Evolutionary conservation across 768 basidiomycete species (phyloP).

Genomic region (Tubosaeta sp.): DNA sequence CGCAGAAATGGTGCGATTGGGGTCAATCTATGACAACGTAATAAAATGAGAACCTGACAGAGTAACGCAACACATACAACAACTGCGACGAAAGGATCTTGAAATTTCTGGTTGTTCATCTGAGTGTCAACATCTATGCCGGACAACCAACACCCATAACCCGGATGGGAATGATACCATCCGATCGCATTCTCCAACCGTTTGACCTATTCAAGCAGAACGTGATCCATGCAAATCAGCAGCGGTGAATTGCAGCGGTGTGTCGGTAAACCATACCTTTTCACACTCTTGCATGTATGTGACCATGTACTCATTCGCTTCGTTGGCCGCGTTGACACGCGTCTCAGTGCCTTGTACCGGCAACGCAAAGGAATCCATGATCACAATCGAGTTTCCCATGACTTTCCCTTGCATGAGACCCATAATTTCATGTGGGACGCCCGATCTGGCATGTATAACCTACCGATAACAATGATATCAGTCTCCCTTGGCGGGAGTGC

Average conservation of each 20-base stretch:
- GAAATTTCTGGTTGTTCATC: constrained; percentile 89
- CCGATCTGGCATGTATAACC: constrained; percentile 98
- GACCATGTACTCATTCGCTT: constrained; percentile 99
- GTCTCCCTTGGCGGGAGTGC: background rate
- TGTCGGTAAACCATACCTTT: constrained; percentile 47
- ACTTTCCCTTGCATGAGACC: constrained; percentile 99
- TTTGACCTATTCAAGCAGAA: constrained; percentile 52
- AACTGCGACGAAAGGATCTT: constrained; percentile 96
- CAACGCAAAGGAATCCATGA: constrained; percentile 96
- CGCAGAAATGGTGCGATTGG: constrained; percentile 96
- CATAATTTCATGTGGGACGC: constrained; percentile 98
- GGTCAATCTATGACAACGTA: constrained; percentile 76
- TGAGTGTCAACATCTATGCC: constrained; percentile 99
- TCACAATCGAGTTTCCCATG: constrained; percentile 67
- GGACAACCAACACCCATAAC: constrained; percentile 98
- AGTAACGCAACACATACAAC: constrained; percentile 60
- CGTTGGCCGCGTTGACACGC: constrained; percentile 91
- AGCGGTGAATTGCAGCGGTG: background rate
- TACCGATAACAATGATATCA: constrained; percentile 31
- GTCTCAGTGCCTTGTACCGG: constrained; percentile 99
- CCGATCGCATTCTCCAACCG: constrained; percentile 85
- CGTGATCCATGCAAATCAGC: no score
- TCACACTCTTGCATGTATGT: constrained; percentile 81
- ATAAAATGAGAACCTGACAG: no score
- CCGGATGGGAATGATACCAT: constrained; percentile 99